Evolutionary conservation across 345 rosid genomes (phyloP).

Genomic region (Xanthoceras sorbifolium): DNA sequence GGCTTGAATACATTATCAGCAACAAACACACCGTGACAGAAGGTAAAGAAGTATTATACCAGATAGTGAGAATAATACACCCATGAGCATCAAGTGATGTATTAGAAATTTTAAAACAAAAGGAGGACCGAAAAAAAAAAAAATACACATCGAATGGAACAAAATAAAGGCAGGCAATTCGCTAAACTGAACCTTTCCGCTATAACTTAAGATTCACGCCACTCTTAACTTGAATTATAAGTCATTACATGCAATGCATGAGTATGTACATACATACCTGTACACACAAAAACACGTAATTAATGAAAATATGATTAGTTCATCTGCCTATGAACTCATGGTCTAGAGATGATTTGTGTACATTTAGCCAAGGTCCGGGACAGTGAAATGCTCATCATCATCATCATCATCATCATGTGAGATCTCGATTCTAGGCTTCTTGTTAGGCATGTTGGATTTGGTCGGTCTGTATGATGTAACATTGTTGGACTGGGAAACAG

Average conservation of each 20-base stretch:
- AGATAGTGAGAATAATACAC: background rate
- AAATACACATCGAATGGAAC: background rate
- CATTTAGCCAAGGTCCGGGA: conserved; percentile 79
- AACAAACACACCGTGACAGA: background rate
- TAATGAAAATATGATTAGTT: conserved; percentile 10
- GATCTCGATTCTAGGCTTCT: conserved; percentile 77
- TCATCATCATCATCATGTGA: conserved; percentile 56
- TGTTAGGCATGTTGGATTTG: conserved; percentile 53
- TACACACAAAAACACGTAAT: background rate
- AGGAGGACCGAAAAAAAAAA: background rate
- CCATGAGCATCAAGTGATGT: background rate
- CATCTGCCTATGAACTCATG: conserved; percentile 4
- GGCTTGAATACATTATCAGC: background rate
- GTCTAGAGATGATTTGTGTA: background rate
- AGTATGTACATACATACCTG: background rate
- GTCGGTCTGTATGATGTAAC: conserved; percentile 43
- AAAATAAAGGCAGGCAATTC: background rate
- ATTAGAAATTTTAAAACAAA: background rate
- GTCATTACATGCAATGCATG: background rate
- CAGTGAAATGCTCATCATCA: conserved; percentile 78
- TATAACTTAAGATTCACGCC: background rate
- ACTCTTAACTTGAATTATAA: background rate
- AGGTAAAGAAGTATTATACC: background rate
- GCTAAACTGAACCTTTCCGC: background rate
- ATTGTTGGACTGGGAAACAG: conserved; percentile 39